Percentiles rank a stretch among this genome's conserved stretches.
Evolutionary conservation across 1,139 yeast species (phyloP).

Genomic region (Kurtzmaniella quercitrusa): DNA sequence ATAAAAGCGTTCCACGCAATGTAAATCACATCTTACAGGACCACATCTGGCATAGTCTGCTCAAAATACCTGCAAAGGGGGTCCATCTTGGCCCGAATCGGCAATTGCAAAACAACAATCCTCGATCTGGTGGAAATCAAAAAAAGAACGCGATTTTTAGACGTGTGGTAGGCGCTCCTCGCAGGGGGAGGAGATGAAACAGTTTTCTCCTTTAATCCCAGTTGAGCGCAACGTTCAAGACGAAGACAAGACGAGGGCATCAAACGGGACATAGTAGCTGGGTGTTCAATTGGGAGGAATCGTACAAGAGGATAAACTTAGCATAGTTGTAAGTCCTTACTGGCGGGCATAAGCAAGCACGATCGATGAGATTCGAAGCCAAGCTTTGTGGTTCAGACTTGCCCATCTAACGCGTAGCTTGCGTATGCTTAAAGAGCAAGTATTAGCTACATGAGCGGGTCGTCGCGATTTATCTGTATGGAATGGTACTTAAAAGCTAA

Average conservation of each 20-base stretch:
- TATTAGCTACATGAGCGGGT: background rate
- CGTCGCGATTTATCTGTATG: background rate
- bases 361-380: no score
- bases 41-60: background rate
- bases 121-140: background rate
- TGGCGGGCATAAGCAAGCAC: no score
- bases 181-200: background rate
- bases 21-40: background rate
- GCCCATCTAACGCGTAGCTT: no score
- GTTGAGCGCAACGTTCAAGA: background rate
- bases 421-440: no score
- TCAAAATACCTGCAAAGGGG: background rate
- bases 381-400: no score
- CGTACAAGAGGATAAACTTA: no score
- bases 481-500: background rate
- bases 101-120: background rate
- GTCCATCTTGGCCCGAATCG: background rate
- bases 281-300: no score
- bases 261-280: no score
- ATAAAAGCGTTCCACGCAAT: background rate
- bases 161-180: background rate
- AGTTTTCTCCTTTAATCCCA: background rate
- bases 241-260: background rate
- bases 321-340: no score
- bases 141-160: background rate